Percentiles rank a stretch among this genome's conserved stretches.
These are phyloP conservation scores for Clonostachys byssicola DNA, from an alignment of 2,329 filamentous ascomycete genomes.

Conservation along the genomic window DNA sequence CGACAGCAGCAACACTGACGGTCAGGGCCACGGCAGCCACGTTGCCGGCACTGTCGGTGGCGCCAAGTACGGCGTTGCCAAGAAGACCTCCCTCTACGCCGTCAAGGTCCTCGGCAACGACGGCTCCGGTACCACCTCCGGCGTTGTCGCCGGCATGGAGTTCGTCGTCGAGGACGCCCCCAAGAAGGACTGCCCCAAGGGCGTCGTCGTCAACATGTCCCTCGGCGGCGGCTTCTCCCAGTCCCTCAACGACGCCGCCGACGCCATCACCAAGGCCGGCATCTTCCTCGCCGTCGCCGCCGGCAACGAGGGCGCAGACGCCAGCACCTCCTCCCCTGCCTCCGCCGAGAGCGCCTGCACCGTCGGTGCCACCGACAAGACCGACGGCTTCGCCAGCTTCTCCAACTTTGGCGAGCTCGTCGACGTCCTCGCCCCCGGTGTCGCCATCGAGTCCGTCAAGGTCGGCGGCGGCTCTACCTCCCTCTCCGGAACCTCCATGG, in stretches of 20 bases:
- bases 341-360: conserved; percentile 44
- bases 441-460: conserved; percentile 41
- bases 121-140: conserved; percentile 28
- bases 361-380: conserved; percentile 40
- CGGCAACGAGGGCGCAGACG: conserved; percentile 43
- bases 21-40: conserved; percentile 41
- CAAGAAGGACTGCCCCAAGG: conserved; percentile 29
- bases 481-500: conserved; percentile 41
- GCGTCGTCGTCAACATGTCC: conserved; percentile 52
- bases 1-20: conserved; percentile 21
- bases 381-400: conserved; percentile 36
- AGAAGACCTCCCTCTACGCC: conserved; percentile 32
- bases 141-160: conserved; percentile 38
- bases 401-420: conserved; percentile 48
- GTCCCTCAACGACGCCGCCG: conserved; percentile 46
- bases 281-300: conserved; percentile 53
- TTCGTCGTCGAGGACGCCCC: conserved; percentile 29
- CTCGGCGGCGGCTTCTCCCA: conserved; percentile 42
- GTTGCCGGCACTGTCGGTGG: conserved; percentile 39
- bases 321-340: conserved; percentile 39
- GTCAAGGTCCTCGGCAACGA: conserved; percentile 39
- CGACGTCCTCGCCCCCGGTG: conserved; percentile 48
- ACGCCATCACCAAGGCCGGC: conserved; percentile 35
- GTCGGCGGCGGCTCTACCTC: conserved; percentile 29
- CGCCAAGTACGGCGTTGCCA: conserved; percentile 39